These are phyloP conservation scores for Tricholoma bakamatsutake DNA, from an alignment of 768 basidiomycete genomes.

Conservation along the genomic window DNA sequence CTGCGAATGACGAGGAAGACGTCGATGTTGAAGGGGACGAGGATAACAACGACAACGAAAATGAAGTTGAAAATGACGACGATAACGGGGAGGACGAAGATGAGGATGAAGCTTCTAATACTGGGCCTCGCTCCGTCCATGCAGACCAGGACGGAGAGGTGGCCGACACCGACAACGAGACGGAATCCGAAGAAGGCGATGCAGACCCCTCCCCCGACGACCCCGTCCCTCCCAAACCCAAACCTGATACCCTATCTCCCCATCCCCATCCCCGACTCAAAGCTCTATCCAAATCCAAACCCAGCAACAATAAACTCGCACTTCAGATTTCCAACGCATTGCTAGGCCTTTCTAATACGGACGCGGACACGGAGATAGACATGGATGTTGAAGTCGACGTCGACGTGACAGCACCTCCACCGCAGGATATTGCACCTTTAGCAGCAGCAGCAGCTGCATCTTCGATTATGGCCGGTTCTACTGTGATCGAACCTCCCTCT, in stretches of 20 bases:
- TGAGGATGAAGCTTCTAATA: constrained; percentile 12
- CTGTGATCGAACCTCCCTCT: constrained; percentile 32
- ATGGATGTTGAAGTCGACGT: constrained; percentile 16
- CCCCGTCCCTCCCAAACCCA: constrained; percentile 25
- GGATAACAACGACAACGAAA: constrained; percentile 12
- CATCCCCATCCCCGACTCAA: neutral
- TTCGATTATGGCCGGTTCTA: constrained; percentile 44
- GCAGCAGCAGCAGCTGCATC: constrained; percentile 35
- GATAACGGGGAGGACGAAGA: constrained; percentile 13
- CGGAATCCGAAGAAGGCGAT: constrained; percentile 21
- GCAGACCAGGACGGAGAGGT: constrained; percentile 1
- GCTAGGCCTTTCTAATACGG: neutral
- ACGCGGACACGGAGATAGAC: neutral
- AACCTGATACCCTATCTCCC: neutral
- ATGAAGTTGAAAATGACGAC: constrained; percentile 12
- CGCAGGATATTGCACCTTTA: constrained; percentile 23
- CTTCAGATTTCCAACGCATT: neutral
- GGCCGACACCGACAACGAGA: constrained; percentile 19
- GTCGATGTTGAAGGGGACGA: neutral
- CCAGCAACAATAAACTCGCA: neutral
- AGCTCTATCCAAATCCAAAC: neutral
- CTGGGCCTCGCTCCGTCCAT: constrained; percentile 4
- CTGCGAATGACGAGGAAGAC: neutral
- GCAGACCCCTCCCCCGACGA: neutral
- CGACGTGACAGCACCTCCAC: constrained; percentile 25